Evolutionary conservation across 1,284 basidiomycete genomes (phyloP), one percentile per base, ranked within the genome.

Genomic region (Puccinia novopanici): DNA sequence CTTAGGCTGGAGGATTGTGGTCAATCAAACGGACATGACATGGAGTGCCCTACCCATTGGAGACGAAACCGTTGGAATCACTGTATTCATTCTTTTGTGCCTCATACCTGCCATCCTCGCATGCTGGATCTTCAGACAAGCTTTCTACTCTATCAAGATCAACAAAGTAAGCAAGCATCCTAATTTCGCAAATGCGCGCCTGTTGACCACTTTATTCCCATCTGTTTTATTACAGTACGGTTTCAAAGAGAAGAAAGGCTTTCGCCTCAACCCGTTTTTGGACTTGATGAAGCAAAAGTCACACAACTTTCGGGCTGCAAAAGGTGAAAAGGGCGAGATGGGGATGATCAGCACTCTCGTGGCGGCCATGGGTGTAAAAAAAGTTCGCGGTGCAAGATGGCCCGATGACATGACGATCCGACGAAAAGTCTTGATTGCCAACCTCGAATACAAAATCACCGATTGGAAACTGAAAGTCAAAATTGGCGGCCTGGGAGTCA

Each of bases 381-480:
- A 42, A 50, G 6, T 24, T 52, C 79, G 72, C 24, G 79, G 79
- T 1, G 94, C 95, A 81, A 94, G 94, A 24, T 95, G 94, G 94
- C 94, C 94, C 0, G 94, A 95, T 85, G 91, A 93, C 87, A 92
- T 91, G 86, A 89, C 91, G 84, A 95, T 95, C 87, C 90, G 93
- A 70, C 89, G 94, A 85, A 93, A 92, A 86, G 92, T 94, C 37
- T 89, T 96, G 75, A 95, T 96, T 82, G 88, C 94, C 13, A 95
- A 94, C 0, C 89, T 96, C 81, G 94, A 96, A 87, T 96, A 96
- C 86, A 94, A 96, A 86, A 93, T 96, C 84, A 91, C 95, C 84
- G 94, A 95, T 85, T 96, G 94, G 94, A 95, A 95, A 87, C 86
- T 95, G 82, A 95, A 95, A 87, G 94, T 96, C 88, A 95, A 95